A percentile compares a stretch with the other conserved stretches of the same genome.
phyloP scores from a whole-genome alignment of 768 basidiomycete genomes.

The Crucibulum laeve region DNA sequence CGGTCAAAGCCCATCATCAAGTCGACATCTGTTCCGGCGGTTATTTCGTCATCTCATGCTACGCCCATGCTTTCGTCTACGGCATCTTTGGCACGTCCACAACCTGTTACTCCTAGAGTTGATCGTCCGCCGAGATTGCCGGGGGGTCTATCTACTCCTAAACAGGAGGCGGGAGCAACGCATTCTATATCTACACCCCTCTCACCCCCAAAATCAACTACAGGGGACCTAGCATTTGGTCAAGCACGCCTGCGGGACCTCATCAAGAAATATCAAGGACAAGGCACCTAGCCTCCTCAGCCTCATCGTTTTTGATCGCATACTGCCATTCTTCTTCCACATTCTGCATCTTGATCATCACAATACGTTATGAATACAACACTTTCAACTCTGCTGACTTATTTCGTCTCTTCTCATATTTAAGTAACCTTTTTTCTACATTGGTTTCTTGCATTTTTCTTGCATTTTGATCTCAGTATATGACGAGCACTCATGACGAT shows the following conservation, averaged over 20 bases:
- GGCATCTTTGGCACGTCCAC: slow-evolving; percentile 60
- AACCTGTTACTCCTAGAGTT: slow-evolving; percentile 4
- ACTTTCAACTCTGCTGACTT: too few species aligned
- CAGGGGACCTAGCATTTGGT: slow-evolving; percentile 63
- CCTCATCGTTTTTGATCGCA: slow-evolving; percentile 4
- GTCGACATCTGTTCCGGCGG: slow-evolving; percentile 63
- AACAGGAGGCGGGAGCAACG: neutral
- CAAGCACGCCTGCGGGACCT: slow-evolving; percentile 73
- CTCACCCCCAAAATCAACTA: slow-evolving; percentile 17
- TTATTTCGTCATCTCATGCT: slow-evolving; percentile 70
- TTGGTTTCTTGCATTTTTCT: too few species aligned
- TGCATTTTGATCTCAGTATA: too few species aligned
- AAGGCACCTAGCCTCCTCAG: slow-evolving; percentile 12
- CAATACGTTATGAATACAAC: too few species aligned
- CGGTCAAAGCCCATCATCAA: slow-evolving; percentile 42
- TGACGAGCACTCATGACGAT: too few species aligned
- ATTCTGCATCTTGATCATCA: neutral
- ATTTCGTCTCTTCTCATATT: too few species aligned
- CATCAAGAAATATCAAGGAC: slow-evolving; percentile 76
- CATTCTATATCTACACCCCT: slow-evolving; percentile 9
- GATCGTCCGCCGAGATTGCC: slow-evolving; percentile 2
- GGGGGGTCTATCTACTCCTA: slow-evolving; percentile 2
- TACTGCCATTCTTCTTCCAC: slow-evolving; percentile 4
- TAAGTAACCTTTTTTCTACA: too few species aligned
- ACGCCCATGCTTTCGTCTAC: slow-evolving; percentile 71